Evolutionary conservation across 2,329 filamentous ascomycete genomes (phyloP).

Genomic region (Trichoderma sp.): DNA sequence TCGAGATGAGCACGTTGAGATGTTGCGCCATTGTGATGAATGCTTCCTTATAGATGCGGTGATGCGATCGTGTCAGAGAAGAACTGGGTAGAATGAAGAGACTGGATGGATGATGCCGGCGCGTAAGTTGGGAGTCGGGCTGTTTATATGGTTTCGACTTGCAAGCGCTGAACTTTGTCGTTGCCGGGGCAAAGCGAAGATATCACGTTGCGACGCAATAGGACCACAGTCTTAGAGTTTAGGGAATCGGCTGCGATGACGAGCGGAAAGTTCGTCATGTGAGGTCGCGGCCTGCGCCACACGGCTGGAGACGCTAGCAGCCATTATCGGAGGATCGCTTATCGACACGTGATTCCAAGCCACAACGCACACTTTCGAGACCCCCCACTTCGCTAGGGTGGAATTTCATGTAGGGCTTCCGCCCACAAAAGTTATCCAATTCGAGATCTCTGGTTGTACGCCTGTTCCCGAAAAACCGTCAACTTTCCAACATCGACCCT

Average conservation of each 20-base stretch:
- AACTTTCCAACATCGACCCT: slow-evolving; percentile 49
- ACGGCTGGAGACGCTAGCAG: not conserved
- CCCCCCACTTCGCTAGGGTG: slow-evolving; percentile 36
- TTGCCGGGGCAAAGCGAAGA: not conserved
- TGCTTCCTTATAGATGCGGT: not conserved
- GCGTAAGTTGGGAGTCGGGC: not conserved
- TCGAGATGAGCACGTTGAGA: slow-evolving; percentile 80
- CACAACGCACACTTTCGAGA: slow-evolving; percentile 28
- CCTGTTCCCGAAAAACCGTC: slow-evolving; percentile 37
- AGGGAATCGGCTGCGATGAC: not conserved
- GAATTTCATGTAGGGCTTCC: slow-evolving; percentile 41
- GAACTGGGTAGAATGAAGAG: not conserved
- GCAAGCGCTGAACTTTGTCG: not conserved
- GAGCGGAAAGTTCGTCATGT: slow-evolving; percentile 3
- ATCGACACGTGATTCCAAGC: slow-evolving; percentile 34
- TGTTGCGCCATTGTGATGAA: slow-evolving; percentile 23
- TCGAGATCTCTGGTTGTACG: slow-evolving; percentile 36
- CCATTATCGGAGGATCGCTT: slow-evolving; percentile 30
- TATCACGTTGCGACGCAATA: not conserved
- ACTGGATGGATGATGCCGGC: not conserved
- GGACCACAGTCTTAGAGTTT: not conserved
- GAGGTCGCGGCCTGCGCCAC: slow-evolving; percentile 16
- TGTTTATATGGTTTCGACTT: not conserved
- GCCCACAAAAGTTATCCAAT: slow-evolving; percentile 47
- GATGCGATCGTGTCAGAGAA: not conserved